Base-by-base conservation (phyloP, 2,329 filamentous ascomycete species). In the Alternaria arborescens region DNA sequence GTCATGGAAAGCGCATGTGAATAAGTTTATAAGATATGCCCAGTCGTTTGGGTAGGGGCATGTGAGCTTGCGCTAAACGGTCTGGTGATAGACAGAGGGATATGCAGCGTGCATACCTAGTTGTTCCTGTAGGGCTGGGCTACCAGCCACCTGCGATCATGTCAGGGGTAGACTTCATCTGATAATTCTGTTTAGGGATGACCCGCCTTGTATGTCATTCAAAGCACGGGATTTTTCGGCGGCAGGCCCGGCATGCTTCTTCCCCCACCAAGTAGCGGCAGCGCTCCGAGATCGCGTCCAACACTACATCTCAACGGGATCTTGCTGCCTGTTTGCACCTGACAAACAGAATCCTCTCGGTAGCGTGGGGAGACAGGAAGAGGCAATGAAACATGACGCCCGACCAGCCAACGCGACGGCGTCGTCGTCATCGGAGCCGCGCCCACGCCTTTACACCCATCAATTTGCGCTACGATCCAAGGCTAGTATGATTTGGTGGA, bases 401-500 rank as follows among this genome's bases (percentile, higher is more conserved):
- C 52, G 22, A 40, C 46, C 38, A 22, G 53, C 42, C 43, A 30
- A 18, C 50, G 62, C 59, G 57, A 42, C 51, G 55, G 38, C 43
- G 26, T 44, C 34, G 51, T 53, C 51, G 51, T 53, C 40, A 53
- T 53, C 26, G 40, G 51, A 53, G 40, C n/a, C 40, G 26, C 51
- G 40, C 40, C 28, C 28, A 53, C 40, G 51, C 34, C 51, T 43
- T 53, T 20, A 40, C 42, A 44, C 16, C 52, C 43, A 55, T 43
- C 51, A 55, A 30, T 34, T 59, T 16, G 28, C 36, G 57, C 65
- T 60, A 55, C 64, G 61, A 26, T 53, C 60, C 40, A 32, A 50
- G 46, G 58, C 66, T 68, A 69, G 61, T 53, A 57, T 28, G 41
- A 44, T 41, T 40, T 36, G 60, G 67, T 70, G 68, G 64, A 62